Percentiles rank a stretch among this genome's conserved stretches.
phyloP scores from a whole-genome alignment of 257 asterid species.

The Solanum chilense region DNA sequence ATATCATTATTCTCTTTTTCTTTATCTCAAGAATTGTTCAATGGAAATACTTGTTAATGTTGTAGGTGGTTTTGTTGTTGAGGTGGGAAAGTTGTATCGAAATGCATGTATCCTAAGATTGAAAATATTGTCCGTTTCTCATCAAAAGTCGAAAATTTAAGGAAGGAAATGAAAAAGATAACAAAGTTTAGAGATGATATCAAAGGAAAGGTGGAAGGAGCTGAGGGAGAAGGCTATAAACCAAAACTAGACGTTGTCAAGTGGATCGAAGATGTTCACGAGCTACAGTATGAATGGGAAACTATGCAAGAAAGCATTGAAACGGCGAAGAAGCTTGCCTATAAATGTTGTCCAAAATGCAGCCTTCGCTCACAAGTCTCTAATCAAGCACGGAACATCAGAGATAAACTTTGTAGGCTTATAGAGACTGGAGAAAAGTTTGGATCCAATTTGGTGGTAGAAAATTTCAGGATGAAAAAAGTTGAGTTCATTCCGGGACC shows the following conservation, averaged over 20 bases:
- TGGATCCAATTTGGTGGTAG: background rate
- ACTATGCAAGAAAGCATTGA: background rate
- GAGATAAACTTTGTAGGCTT: background rate
- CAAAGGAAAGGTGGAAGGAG: background rate
- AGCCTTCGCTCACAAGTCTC: background rate
- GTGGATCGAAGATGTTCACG: background rate
- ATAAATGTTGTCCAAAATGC: background rate
- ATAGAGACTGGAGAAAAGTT: background rate
- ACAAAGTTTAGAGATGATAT: background rate
- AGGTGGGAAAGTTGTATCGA: background rate
- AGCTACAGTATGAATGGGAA: background rate
- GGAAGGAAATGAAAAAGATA: background rate
- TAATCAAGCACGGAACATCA: background rate
- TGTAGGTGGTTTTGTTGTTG: background rate
- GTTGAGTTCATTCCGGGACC: background rate
- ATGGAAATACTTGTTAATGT: background rate
- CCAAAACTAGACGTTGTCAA: accelerated
- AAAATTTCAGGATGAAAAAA: background rate
- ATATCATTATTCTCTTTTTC: no score
- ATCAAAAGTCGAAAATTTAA: background rate
- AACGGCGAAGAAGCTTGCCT: accelerated
- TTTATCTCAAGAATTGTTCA: background rate
- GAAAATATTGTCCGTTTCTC: background rate
- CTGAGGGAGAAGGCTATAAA: background rate
- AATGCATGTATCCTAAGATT: background rate